Evolutionary conservation across 108 stramenopile species (phyloP).

Genomic region (Cyclotella sp.): DNA sequence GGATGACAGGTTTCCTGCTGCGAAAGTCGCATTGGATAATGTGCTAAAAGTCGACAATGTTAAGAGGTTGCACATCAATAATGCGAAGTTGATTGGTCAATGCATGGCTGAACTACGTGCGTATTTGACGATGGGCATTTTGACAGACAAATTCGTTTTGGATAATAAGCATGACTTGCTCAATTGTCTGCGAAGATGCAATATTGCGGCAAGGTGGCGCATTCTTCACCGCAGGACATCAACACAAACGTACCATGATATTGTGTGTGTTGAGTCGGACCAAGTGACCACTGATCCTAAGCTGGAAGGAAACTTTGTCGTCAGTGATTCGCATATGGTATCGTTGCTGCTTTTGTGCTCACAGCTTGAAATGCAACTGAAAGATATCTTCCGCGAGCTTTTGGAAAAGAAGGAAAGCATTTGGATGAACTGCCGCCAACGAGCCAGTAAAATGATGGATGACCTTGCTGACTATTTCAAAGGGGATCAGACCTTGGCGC

Average conservation of each 20-base stretch:
- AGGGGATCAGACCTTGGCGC: conserved; percentile 57
- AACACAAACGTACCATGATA: conserved; percentile 18
- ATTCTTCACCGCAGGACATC: conserved; percentile 67
- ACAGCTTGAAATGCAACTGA: conserved; percentile 67
- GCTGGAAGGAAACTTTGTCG: conserved; percentile 36
- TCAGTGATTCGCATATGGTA: conserved; percentile 53
- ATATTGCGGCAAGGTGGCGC: conserved; percentile 68
- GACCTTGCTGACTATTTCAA: conserved; percentile 62
- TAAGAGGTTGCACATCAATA: conserved; percentile 36
- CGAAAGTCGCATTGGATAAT: conserved; percentile 56
- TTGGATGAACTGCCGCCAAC: conserved; percentile 51
- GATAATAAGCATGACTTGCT: conserved; percentile 56
- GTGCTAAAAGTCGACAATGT: conserved; percentile 39
- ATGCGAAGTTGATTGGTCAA: conserved; percentile 47
- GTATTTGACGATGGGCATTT: conserved; percentile 46
- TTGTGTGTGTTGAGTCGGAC: conserved; percentile 31
- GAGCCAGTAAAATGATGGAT: conserved; percentile 45
- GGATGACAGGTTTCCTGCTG: conserved; percentile 53
- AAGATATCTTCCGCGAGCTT: conserved; percentile 49
- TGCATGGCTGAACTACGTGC: conserved; percentile 47
- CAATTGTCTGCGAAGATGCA: conserved; percentile 54
- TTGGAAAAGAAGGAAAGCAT: conserved; percentile 53
- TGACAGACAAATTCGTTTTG: conserved; percentile 61
- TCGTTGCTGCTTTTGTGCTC: conserved; percentile 59
- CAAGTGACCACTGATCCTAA: conserved; percentile 38